These are phyloP conservation scores for Themeda triandra DNA, from an alignment of 176 grass and related monocot species.

Conservation along the genomic window DNA sequence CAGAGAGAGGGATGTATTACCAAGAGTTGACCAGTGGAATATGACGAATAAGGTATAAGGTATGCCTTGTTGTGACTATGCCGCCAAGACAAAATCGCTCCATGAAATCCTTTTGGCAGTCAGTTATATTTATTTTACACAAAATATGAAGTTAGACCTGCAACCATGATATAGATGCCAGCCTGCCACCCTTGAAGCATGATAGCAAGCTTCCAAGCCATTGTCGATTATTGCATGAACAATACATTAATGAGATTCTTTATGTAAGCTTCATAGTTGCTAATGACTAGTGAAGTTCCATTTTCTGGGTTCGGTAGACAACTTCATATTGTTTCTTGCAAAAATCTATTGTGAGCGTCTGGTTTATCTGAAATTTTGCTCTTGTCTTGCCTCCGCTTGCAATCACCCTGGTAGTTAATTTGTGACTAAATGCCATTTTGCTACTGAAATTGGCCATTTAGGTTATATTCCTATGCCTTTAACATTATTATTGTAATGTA, in stretches of 20 bases:
- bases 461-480: neutral
- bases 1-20: slow-evolving; percentile 84
- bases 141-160: neutral
- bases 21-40: slow-evolving; percentile 94
- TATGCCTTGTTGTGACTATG: slow-evolving; percentile 17
- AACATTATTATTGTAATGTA: neutral
- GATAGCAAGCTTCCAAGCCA: neutral
- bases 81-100: neutral
- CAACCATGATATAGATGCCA: slow-evolving; percentile 1
- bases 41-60: slow-evolving; percentile 99
- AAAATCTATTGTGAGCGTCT: neutral
- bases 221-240: neutral
- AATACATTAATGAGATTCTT: neutral
- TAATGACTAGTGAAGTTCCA: neutral
- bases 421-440: neutral
- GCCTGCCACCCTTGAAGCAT: neutral
- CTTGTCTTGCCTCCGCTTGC: neutral
- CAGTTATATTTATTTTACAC: neutral
- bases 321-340: neutral
- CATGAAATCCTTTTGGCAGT: neutral
- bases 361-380: neutral
- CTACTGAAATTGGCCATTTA: neutral
- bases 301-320: neutral
- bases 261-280: neutral
- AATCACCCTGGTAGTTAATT: neutral